Base-by-base conservation (phyloP, 2,329 filamentous ascomycete genomes). In the Nemania bipapillata region DNA sequence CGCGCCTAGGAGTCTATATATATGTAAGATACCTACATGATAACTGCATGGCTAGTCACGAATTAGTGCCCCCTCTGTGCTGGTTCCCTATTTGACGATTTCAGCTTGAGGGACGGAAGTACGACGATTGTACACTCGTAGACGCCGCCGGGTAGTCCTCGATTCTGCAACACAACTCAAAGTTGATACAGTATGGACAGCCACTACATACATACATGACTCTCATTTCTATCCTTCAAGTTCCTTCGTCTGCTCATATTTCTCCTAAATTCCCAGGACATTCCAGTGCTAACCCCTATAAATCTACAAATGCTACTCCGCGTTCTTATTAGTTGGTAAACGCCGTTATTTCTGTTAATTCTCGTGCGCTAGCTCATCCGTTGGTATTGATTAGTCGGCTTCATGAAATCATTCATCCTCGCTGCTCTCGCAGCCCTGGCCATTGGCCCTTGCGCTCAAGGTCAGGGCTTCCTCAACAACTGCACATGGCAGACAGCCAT, bases 401-500 rank as follows among this genome's bases (percentile, higher is more conserved):
- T 69, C 22, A 66, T 62, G 52, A 61, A 61, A n/a, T 30, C 30
- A 8, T 40, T 70, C 53, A 49, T 71, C 26, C 20, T 56, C 6
- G 49, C 65, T 12, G 56, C 57, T 56, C 59, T 75, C 47, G 63
- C 37, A 28, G 53, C 69, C 32, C 50, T 73, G n/a, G 71, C 70
- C 30, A 50, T 82, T 2, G 78, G 81, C 4, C 80, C 67, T 7
- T 30, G 55, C 11, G 73, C 54, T n/a, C 61, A 62, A 26, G 71
- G 76, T 11, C 77, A 78, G 67, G 76, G 74, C 35, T 79, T 81
- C 64, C 60, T 79, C 59, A 62, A 63, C 32, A 78, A 77, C 62
- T 83, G 81, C 69, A 79, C 78, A n/a, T 79, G 79, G 73, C 74
- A 78, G 57, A 79, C 78, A 3, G 77, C 77, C 47, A 70, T 77